Conservation (phyloP, 805 yeast genomes). For the Yueomyces sp. region DNA sequence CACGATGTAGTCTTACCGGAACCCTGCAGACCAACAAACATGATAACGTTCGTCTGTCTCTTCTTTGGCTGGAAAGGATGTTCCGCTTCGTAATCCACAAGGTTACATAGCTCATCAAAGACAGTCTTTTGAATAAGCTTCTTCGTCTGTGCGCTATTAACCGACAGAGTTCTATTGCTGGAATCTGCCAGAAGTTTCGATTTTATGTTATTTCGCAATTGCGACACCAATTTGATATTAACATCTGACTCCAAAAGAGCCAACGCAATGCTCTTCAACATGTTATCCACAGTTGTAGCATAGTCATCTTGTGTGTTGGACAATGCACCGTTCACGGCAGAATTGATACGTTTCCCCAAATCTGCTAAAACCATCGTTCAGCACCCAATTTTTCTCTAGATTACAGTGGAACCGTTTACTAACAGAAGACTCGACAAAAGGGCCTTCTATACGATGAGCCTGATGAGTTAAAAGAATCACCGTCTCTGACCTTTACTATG, state of each 20-base stretch:
- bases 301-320: slow-evolving; percentile 45
- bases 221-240: slow-evolving; percentile 70
- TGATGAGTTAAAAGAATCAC: too few relatives aligned
- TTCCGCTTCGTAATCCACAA: slow-evolving; percentile 53
- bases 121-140: slow-evolving; percentile 80
- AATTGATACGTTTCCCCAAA: slow-evolving; percentile 62
- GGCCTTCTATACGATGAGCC: too few relatives aligned
- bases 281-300: slow-evolving; percentile 42
- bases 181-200: slow-evolving; percentile 35
- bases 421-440: too few relatives aligned
- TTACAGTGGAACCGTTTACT: too few relatives aligned
- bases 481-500: too few relatives aligned
- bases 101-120: slow-evolving; percentile 77
- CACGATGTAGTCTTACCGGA: slow-evolving; percentile 98
- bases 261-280: slow-evolving; percentile 79
- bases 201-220: slow-evolving; percentile 59
- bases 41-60: slow-evolving; percentile 64
- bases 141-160: slow-evolving; percentile 44
- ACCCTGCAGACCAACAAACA: slow-evolving; percentile 98
- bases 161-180: slow-evolving; percentile 6
- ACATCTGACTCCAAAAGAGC: slow-evolving; percentile 93
- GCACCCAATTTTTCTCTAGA: not conserved
- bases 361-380: slow-evolving; percentile 61
- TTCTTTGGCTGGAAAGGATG: slow-evolving; percentile 73
- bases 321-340: slow-evolving; percentile 55